A percentile compares a stretch with the other conserved stretches of the same genome.
Conservation (phyloP, 805 yeast genomes). For the Kuraishia hungarica region DNA sequence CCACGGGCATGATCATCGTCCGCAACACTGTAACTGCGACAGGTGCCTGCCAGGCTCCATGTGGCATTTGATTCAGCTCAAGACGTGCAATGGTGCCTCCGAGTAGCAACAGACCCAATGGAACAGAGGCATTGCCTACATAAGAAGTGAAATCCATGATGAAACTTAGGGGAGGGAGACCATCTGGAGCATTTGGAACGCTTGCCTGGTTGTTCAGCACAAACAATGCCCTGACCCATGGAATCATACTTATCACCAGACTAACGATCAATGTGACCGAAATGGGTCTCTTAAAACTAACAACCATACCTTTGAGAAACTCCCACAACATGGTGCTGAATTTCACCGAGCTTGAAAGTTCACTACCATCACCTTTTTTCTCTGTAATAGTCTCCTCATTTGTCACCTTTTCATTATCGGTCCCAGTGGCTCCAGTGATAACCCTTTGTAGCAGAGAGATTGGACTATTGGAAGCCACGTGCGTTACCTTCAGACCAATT, state of each 20-base stretch:
- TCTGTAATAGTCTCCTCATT: neutral
- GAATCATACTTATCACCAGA: conserved; percentile 69
- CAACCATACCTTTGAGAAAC: conserved; percentile 8
- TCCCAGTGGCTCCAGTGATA: neutral
- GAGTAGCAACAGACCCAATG: conserved; percentile 69
- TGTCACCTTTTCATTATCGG: neutral
- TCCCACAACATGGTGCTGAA: neutral
- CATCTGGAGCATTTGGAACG: conserved; percentile 77
- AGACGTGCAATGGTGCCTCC: conserved; percentile 88
- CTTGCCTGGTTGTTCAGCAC: conserved; percentile 36
- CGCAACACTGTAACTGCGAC: conserved; percentile 46
- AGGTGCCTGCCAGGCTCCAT: conserved; percentile 66
- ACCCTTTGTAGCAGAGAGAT: neutral
- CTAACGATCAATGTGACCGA: conserved; percentile 63
- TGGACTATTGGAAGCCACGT: neutral
- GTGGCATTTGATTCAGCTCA: conserved; percentile 47
- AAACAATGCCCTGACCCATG: conserved; percentile 73
- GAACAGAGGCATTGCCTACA: conserved; percentile 83
- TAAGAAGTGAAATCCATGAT: conserved; percentile 75
- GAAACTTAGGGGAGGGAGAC: conserved; percentile 74
- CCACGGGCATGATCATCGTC: conserved; percentile 65
- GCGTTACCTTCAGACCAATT: conserved; percentile 1
- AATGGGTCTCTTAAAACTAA: conserved; percentile 61
- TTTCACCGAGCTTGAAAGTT: neutral
- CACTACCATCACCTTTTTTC: neutral